Conservation (phyloP, 345 rosid genomes). For the Fremontodendron californicum region DNA sequence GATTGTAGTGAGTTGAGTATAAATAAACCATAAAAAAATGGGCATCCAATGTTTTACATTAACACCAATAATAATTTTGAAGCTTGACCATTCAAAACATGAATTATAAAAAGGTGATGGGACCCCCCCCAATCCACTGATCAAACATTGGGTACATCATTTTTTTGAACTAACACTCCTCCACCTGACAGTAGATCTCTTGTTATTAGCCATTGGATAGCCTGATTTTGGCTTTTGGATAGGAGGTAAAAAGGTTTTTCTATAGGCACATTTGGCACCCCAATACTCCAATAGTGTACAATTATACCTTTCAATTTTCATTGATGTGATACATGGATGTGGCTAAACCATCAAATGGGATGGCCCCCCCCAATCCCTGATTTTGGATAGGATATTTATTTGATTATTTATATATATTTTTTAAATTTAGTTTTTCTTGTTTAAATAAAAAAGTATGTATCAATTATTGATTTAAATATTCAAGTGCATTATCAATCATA, state of each 20-base stretch:
- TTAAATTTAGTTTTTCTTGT: not conserved
- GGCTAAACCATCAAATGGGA: slow-evolving; percentile 1
- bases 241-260: not conserved
- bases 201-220: slow-evolving; percentile 1
- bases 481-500: not conserved
- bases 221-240: not conserved
- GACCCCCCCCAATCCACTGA: not conserved
- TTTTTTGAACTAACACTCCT: not conserved
- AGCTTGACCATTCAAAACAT: slow-evolving; percentile 34
- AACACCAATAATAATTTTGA: slow-evolving; percentile 18
- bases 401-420: not conserved
- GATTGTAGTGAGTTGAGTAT: not conserved
- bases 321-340: slow-evolving; percentile 13
- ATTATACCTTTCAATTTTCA: slow-evolving; percentile 8
- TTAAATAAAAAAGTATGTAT: not conserved
- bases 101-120: slow-evolving; percentile 14
- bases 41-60: slow-evolving; percentile 25
- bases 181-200: not conserved
- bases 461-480: too few species aligned
- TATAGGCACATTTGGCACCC: not conserved
- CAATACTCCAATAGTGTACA: slow-evolving; percentile 6
- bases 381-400: not conserved
- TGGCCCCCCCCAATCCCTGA: not conserved
- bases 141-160: slow-evolving; percentile 8
- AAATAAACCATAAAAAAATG: not conserved